Base-by-base conservation (phyloP, 345 rosid genomes). In the Noccaea caerulescens region DNA sequence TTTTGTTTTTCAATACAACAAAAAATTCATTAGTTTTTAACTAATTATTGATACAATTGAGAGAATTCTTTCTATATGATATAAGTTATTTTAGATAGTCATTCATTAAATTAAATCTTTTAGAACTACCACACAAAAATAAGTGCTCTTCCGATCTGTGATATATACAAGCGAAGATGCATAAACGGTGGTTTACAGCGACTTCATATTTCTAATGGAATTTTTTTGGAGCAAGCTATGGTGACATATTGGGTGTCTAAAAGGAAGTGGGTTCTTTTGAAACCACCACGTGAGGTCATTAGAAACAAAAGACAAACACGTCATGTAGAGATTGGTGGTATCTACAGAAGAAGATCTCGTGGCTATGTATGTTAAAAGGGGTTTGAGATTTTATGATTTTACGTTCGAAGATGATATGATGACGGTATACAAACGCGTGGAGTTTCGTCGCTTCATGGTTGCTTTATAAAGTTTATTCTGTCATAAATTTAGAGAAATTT, bases 271-370 rank as follows among this genome's bases (percentile, higher is more conserved):
- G 34, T 52, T 71, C 69, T 8, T 53, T 62, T 53, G 55, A 45
- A 72, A 72, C 47, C 47, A 63, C 47, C 63, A 62, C 69, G 63
- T 63, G 69, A 54, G 55, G 45, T 62, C 62, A 62, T 42, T 38
- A 39, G 32, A 58, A 32, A 42, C 25, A 7, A 4, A 20, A 52
- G 23, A 27, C 12, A 52, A 71, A 60, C 41, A 62, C 20, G 51
- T 64, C 64, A 30, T 38, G 58, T 39, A 27, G 36, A 27, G 71
- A 72, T 46, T 56, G 42, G 71, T 64, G 65, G 47, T 55, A 46
- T 45, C 39, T 13, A 72, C 55, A 54, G 63, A 64, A 63, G 51
- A 72, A 45, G 34, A 63, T 30, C 39, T 64, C 58, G 43, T 64
- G 58, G 42, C 58, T 54, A 45, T 36, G 37, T 45, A 23, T 37